These are phyloP conservation scores for Termitomyces sp. DNA, from an alignment of 768 basidiomycete species.

Conservation along the genomic window DNA sequence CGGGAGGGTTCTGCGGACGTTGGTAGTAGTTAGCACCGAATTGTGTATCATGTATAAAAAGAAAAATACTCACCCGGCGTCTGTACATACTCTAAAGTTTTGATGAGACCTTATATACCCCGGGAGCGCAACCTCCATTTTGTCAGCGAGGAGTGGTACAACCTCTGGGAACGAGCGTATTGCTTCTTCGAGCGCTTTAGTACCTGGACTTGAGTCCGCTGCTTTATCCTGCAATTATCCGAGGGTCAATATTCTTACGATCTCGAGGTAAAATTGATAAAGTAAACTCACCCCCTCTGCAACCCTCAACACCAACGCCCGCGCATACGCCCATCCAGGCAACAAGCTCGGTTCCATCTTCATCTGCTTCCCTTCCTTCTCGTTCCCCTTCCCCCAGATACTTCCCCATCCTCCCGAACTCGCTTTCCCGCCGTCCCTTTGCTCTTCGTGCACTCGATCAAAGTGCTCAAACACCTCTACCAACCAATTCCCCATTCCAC, in stretches of 20 bases:
- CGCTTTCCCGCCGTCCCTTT: background rate
- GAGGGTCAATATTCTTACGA: background rate
- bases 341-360: conserved; percentile 52
- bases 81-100: conserved; percentile 69
- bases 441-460: background rate
- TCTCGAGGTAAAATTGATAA: background rate
- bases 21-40: background rate
- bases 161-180: conserved; percentile 77
- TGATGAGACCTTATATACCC: conserved; percentile 52
- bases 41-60: background rate
- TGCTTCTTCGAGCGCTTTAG: conserved; percentile 68
- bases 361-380: conserved; percentile 16
- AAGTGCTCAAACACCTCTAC: conserved; percentile 61
- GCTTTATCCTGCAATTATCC: conserved; percentile 31
- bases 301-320: conserved; percentile 63
- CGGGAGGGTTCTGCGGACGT: conserved; percentile 29
- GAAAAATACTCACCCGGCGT: conserved; percentile 42
- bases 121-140: conserved; percentile 69
- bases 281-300: conserved; percentile 36
- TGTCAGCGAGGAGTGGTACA: conserved; percentile 81
- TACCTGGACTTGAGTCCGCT: conserved; percentile 43
- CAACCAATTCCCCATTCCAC: conserved; percentile 79
- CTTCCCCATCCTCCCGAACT: conserved; percentile 15
- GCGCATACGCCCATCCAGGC: conserved; percentile 76
- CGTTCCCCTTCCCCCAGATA: conserved; percentile 2